These are phyloP conservation scores for Syncephalis plumigaleata DNA, from an alignment of 371 early-diverging fungal species.

Conservation along the genomic window DNA sequence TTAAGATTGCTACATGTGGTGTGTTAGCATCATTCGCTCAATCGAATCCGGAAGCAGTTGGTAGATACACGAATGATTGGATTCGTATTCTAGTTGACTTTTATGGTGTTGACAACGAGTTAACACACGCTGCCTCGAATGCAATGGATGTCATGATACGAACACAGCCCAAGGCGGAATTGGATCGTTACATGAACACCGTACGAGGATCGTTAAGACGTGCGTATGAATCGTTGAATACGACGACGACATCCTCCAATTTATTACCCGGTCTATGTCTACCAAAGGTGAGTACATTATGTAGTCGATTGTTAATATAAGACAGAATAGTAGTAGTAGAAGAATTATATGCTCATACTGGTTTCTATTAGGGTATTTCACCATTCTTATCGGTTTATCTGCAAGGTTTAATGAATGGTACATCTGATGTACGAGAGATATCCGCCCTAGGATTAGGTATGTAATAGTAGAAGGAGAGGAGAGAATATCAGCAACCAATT, in stretches of 20 bases:
- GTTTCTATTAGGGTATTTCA: conserved; percentile 42
- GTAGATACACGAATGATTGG: conserved; percentile 71
- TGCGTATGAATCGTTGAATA: conserved; percentile 14
- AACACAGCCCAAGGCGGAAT: conserved; percentile 66
- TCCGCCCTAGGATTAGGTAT: conserved; percentile 55
- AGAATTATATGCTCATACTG: no score
- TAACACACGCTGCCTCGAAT: conserved; percentile 53
- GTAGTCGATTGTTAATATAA: no score
- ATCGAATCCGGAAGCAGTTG: conserved; percentile 35
- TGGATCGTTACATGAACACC: conserved; percentile 60
- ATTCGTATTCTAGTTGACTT: conserved; percentile 49
- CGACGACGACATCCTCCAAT: conserved; percentile 19
- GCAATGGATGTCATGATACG: conserved; percentile 68
- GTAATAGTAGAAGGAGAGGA: no score
- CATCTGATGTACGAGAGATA: conserved; percentile 67
- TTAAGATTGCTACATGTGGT: no score
- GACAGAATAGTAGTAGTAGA: no score
- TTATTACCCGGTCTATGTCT: conserved; percentile 68
- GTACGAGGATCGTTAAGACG: conserved; percentile 47
- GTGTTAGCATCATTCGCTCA: conserved; percentile 35
- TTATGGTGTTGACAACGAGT: conserved; percentile 28
- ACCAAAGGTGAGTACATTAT: conserved; percentile 48
- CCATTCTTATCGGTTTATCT: conserved; percentile 81
- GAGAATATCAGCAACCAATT: conserved; percentile 3
- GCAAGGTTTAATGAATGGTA: conserved; percentile 85